phyloP scores from a whole-genome alignment of 371 early-diverging fungal genomes.

The Mortierella sp. region DNA sequence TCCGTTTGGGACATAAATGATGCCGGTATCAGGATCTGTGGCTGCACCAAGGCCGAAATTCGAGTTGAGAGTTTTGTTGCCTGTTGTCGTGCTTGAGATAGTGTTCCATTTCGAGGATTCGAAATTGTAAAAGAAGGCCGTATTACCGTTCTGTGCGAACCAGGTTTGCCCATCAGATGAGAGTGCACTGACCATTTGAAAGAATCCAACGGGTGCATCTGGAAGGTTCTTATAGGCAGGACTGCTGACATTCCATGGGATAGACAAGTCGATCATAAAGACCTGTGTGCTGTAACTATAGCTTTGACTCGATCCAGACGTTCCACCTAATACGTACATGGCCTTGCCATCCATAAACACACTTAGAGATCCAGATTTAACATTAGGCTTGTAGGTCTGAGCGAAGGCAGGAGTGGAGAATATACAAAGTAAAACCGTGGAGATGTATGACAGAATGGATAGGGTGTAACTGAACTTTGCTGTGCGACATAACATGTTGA shows the following conservation, averaged over 20 bases:
- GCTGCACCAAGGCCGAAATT: neutral
- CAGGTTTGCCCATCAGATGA: neutral
- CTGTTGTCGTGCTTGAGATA: neutral
- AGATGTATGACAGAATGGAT: neutral
- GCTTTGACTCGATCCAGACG: neutral
- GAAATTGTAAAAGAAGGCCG: constrained; percentile 4
- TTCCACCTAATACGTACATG: constrained; percentile 1
- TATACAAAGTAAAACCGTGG: neutral
- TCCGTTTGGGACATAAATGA: constrained; percentile 5
- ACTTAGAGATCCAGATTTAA: neutral
- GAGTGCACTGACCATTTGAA: neutral
- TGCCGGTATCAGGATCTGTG: neutral
- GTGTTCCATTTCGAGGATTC: neutral
- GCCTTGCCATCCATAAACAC: neutral
- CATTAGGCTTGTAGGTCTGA: neutral
- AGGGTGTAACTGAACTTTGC: no score
- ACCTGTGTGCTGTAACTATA: neutral
- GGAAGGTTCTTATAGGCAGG: neutral
- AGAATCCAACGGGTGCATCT: neutral
- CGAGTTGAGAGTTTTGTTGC: no score
- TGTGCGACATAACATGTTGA: no score
- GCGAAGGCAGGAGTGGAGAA: neutral
- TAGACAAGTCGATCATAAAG: neutral
- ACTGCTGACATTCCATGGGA: neutral
- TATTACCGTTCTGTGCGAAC: neutral